phyloP scores from a whole-genome alignment of 2,329 filamentous ascomycete species.

The Colletotrichum karsti region DNA sequence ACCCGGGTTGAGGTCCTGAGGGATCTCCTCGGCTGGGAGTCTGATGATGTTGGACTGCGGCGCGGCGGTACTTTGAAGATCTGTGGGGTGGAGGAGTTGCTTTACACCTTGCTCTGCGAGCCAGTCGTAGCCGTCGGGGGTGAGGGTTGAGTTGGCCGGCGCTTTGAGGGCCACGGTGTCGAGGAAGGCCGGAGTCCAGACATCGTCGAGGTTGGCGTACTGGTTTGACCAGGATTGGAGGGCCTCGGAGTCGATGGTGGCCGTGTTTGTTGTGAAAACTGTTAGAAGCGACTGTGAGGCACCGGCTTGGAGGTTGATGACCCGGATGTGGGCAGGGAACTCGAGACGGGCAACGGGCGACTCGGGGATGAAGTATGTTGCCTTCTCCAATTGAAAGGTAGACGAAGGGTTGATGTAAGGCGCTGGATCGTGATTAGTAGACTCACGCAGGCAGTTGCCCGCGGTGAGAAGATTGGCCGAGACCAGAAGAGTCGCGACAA shows the following conservation, averaged over 20 bases:
- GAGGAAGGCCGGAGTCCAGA: not conserved
- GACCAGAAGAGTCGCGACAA: too few species aligned
- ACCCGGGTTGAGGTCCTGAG: not conserved
- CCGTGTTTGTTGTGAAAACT: constrained; percentile 1
- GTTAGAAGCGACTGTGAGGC: not conserved
- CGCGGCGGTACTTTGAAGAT: not conserved
- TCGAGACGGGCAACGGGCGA: too few species aligned
- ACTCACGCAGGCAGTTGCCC: too few species aligned
- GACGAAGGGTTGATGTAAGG: too few species aligned
- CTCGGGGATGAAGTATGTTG: too few species aligned
- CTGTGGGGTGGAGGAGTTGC: not conserved
- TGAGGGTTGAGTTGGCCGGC: not conserved
- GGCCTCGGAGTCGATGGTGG: not conserved
- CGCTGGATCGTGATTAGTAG: too few species aligned
- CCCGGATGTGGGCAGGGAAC: too few species aligned
- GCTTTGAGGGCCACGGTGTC: not conserved
- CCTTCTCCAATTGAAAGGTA: too few species aligned
- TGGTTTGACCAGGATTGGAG: not conserved
- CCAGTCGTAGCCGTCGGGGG: not conserved
- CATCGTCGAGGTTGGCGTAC: not conserved
- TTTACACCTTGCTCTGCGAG: not conserved
- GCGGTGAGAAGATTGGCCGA: too few species aligned
- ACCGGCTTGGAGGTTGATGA: too few species aligned
- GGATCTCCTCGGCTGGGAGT: not conserved
- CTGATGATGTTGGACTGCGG: not conserved